Base-by-base conservation (phyloP, 257 asterid species). In the Orobanche coerulescens region DNA sequence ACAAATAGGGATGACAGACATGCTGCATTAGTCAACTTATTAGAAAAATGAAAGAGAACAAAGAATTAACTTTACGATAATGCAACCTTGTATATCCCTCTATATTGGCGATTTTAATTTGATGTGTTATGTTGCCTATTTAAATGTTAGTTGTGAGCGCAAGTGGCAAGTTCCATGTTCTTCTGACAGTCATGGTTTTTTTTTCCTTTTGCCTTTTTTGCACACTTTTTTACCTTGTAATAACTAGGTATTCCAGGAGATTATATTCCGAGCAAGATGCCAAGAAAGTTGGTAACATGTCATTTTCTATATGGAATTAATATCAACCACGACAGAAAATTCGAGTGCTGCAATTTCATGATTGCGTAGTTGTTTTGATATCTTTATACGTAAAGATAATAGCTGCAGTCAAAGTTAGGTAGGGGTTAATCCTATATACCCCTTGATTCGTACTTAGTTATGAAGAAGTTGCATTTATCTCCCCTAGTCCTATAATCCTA, bases 81-180 rank as follows among this genome's bases (percentile, higher is more conserved):
- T 31, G 62, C 19, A 47, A 31, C 20, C 49, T n/a, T 7, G 33
- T 18, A n/a, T n/a, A n/a, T n/a, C n/a, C n/a, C n/a, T n/a, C n/a
- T n/a, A n/a, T n/a, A n/a, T 25, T 24, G 61, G 53, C 67, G 16
- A 44, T 60, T 31, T 19, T 15, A 58, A 28, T 47, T 40, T 31
- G 36, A 31, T 53, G n/a, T 14, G 31, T 36, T 56, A 59, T 28
- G 30, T 31, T 50, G 12, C 58, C n/a, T 55, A 24, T 58, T 51
- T 47, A 23, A 58, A n/a, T 28, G 58, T 54, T 24, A 20, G 31
- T 61, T 62, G 30, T 58, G 54, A 63, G 69, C 43, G 62, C 53
- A n/a, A n/a, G n/a, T n/a, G n/a, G n/a, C 50, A 66, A 26, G 34
- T 47, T 61, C 33, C 26, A 61, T 28, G 19, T 36, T 54, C 23